Percentiles rank a stretch among this genome's conserved stretches.
These are phyloP conservation scores for Calonectria ilicicola DNA, from an alignment of 2,329 filamentous ascomycete species.

Conservation along the genomic window DNA sequence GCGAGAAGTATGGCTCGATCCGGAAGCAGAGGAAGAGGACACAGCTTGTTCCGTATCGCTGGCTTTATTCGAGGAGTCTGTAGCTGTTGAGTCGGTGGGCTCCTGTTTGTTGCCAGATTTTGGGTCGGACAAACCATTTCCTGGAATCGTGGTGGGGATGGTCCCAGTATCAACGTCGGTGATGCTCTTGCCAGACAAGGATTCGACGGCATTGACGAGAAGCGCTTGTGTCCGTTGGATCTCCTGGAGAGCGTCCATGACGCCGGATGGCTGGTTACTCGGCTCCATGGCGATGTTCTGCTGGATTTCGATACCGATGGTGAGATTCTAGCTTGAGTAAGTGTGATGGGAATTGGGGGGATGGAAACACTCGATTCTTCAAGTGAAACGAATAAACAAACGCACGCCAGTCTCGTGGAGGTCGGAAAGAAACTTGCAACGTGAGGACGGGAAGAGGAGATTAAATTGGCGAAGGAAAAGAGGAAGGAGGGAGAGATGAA, in stretches of 20 bases:
- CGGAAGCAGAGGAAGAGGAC: constrained; percentile 37
- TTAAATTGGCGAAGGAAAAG: background rate
- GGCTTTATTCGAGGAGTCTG: constrained; percentile 27
- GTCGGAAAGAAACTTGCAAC: background rate
- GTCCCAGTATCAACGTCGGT: constrained; percentile 21
- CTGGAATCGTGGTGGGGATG: constrained; percentile 13
- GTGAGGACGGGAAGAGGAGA: background rate
- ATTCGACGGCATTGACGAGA: constrained; percentile 55
- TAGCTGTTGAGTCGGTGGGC: constrained; percentile 16
- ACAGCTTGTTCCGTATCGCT: constrained; percentile 38
- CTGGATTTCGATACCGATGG: background rate
- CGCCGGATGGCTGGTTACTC: constrained; percentile 33
- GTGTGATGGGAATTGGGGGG: background rate
- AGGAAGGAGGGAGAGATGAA: constrained; percentile 4
- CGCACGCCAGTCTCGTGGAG: background rate
- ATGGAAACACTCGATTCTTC: background rate
- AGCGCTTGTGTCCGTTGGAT: constrained; percentile 57
- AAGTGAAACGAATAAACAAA: background rate
- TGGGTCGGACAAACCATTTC: constrained; percentile 20
- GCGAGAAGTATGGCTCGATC: constrained; percentile 59
- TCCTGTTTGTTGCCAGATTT: constrained; percentile 25
- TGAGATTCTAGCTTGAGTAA: background rate
- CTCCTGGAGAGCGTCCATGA: constrained; percentile 50
- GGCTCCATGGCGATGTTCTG: constrained; percentile 36
- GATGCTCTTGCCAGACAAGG: constrained; percentile 48